A percentile compares a stretch with the other conserved stretches of the same genome.
Evolutionary conservation across 1,284 basidiomycete species (phyloP).

Genomic region (Porogramme epimiltina): DNA sequence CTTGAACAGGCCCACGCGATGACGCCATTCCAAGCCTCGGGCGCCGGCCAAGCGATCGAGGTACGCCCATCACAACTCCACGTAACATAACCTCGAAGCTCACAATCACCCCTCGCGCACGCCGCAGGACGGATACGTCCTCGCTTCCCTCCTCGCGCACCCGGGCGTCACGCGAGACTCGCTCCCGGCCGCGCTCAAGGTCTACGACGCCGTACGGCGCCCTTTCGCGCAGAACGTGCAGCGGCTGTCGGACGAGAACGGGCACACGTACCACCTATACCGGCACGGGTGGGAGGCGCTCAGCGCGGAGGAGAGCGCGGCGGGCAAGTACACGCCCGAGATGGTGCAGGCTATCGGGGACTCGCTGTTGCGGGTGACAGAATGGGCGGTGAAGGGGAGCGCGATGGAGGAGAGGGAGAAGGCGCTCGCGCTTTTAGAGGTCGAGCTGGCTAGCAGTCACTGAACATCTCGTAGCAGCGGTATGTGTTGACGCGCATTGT

Average conservation of each 20-base stretch:
- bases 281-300: slow-evolving; percentile 9
- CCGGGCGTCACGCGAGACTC: slow-evolving; percentile 27
- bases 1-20: slow-evolving; percentile 46
- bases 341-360: slow-evolving; percentile 5
- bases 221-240: slow-evolving; percentile 29
- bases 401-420: slow-evolving; percentile 7
- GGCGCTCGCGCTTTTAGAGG: neutral
- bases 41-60: slow-evolving; percentile 43
- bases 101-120: neutral
- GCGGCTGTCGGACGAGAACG: slow-evolving; percentile 11
- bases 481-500: no score
- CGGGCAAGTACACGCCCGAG: slow-evolving; percentile 7
- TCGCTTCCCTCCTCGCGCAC: slow-evolving; percentile 36
- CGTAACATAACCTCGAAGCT: neutral
- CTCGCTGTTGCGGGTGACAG: neutral
- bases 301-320: slow-evolving; percentile 7
- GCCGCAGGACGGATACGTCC: slow-evolving; percentile 35
- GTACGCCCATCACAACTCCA: slow-evolving; percentile 13
- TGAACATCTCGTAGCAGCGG: no score
- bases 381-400: slow-evolving; percentile 8
- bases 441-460: no score
- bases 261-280: slow-evolving; percentile 14
- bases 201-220: slow-evolving; percentile 39
- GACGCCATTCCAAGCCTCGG: slow-evolving; percentile 41
- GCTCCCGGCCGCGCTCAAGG: slow-evolving; percentile 29